Base-by-base conservation (phyloP, 495 filamentous ascomycete genomes). In the Copromyces sp. region DNA sequence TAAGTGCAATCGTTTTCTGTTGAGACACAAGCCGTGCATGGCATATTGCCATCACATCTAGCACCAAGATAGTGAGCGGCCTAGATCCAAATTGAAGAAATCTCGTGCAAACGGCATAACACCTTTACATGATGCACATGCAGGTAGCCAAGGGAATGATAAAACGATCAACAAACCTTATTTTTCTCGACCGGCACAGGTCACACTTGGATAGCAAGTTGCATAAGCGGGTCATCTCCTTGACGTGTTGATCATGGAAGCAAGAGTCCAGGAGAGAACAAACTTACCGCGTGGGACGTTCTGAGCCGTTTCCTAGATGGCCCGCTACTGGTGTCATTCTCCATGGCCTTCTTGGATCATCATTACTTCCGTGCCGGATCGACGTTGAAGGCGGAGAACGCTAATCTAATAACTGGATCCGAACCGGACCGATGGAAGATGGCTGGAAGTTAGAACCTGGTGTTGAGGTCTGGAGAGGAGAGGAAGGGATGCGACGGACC, bases 11-110 rank as follows among this genome's bases (percentile, higher is more conserved):
- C 78, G 40, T 73, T 77, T 53, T 80, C 77, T 4, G 75, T 73
- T 41, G 76, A 70, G 12, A 72, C 47, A 68, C 80, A 82, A 35
- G 73, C 74, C 4, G 73, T 74, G 59, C 80, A 82, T 39, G 80
- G 80, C 8, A 73, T 74, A 37, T 77, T 76, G 5, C 80, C 80
- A 74, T 82, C 78, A 68, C 80, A 82, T 80, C 80, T 77, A 42
- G 70, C 44, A 59, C 9, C 32, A 29, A 35, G 7, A 61, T 7
- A 32, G 53, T 61, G 16, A 61, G 53, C 24, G 53, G 14, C 29
- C 29, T 16, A 24, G 12, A 35, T 61, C 7, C 29, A 35, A 6
- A 24, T 14, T 17, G 4, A 16, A 61, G 12, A 61, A 17, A 29
- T 12, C 53, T 17, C 53, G 29, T 35, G 9, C 7, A 61, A 12